Evolutionary conservation across 805 yeast species (phyloP).

Genomic region (Nakazawaea anatomiae): DNA sequence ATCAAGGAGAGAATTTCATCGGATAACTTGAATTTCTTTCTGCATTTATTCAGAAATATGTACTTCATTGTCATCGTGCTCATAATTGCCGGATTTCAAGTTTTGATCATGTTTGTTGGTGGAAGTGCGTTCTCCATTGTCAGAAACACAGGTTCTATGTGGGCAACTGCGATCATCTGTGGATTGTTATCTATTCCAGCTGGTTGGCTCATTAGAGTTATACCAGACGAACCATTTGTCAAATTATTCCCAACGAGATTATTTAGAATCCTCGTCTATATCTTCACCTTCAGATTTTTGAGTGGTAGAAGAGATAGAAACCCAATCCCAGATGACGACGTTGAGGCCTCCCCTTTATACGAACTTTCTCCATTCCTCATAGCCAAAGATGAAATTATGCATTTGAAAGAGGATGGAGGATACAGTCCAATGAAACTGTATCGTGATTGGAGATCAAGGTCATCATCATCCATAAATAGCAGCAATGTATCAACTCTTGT

Average conservation of each 20-base stretch:
- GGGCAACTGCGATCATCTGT: constrained; percentile 83
- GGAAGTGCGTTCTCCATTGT: constrained; percentile 90
- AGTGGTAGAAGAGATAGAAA: not conserved
- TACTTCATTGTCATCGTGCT: constrained; percentile 70
- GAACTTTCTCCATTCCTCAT: constrained; percentile 25
- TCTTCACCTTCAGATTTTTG: constrained; percentile 16
- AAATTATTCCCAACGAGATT: constrained; percentile 58
- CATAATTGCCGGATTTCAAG: constrained; percentile 79
- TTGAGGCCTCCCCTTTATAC: constrained; percentile 13
- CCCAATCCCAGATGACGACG: not conserved
- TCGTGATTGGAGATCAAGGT: constrained; percentile 8
- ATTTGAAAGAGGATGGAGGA: constrained; percentile 13
- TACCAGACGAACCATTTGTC: constrained; percentile 77
- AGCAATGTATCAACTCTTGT: constrained; percentile 8
- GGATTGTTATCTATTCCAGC: constrained; percentile 79
- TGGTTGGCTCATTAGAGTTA: constrained; percentile 68
- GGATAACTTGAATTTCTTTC: constrained; percentile 74
- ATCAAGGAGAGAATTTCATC: constrained; percentile 53
- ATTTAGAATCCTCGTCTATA: constrained; percentile 25
- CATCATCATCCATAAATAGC: constrained; percentile 6
- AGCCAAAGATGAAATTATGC: constrained; percentile 24
- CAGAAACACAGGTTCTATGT: constrained; percentile 76
- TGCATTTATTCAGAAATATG: constrained; percentile 74
- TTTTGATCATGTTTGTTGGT: constrained; percentile 92
- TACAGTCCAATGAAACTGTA: constrained; percentile 8